Percentiles rank a stretch among this genome's conserved stretches.
These are phyloP conservation scores for Cladosporium phlei DNA, from an alignment of 2,329 filamentous ascomycete species.

Conservation along the genomic window DNA sequence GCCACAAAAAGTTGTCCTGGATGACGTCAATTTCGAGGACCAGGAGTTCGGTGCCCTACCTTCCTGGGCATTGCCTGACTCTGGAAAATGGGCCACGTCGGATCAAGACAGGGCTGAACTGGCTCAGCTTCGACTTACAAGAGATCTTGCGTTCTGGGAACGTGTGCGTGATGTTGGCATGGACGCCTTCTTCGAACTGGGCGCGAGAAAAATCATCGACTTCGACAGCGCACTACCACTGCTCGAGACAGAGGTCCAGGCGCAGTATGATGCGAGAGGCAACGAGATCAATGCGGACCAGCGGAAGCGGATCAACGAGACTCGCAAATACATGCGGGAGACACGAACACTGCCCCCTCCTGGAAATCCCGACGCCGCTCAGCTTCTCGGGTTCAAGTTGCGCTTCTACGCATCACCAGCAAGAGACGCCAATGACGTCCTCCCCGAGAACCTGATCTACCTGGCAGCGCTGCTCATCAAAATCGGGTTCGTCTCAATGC, in stretches of 20 bases:
- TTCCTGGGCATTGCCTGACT: constrained; percentile 74
- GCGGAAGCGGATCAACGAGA: constrained; percentile 50
- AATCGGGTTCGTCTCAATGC: constrained; percentile 89
- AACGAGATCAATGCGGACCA: constrained; percentile 34
- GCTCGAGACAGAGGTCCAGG: constrained; percentile 26
- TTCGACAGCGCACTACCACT: constrained; percentile 40
- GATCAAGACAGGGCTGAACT: constrained; percentile 65
- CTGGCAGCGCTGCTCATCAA: constrained; percentile 90
- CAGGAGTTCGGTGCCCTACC: constrained; percentile 66
- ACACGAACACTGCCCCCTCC: constrained; percentile 78
- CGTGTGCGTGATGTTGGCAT: constrained; percentile 71
- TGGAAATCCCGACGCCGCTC: constrained; percentile 87
- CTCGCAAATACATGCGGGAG: constrained; percentile 69
- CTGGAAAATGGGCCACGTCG: constrained; percentile 56
- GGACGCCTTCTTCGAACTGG: constrained; percentile 84
- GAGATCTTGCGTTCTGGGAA: constrained; percentile 77
- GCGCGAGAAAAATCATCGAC: constrained; percentile 62
- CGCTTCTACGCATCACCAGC: constrained; percentile 85
- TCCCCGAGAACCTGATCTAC: constrained; percentile 90
- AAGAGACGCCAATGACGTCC: constrained; percentile 66
- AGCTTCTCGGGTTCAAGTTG: constrained; percentile 93
- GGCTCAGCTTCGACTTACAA: constrained; percentile 52
- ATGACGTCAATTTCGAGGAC: constrained; percentile 45
- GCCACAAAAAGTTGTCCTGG: constrained; percentile 63
- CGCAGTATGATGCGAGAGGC: constrained; percentile 34